Evolutionary conservation across 1,139 yeast species (phyloP), one percentile per base, ranked within the genome.

Genomic region (Pichia sp.): DNA sequence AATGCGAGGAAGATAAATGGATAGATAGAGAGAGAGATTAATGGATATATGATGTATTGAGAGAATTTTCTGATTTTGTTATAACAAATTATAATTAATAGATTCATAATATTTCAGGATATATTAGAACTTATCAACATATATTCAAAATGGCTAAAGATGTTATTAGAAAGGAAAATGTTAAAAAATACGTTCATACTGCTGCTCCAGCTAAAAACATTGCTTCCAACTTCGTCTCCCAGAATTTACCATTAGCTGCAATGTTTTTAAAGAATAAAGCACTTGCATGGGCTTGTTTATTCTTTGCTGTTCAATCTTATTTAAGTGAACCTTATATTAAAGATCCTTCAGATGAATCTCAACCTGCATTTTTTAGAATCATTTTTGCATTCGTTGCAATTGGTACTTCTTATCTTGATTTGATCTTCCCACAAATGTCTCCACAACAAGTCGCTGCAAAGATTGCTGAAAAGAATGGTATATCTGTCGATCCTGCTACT

Each of bases 161-260:
- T 47, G 62, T 60, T 9, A 60, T 58, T 37, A 61, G 65, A 55
- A 55, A 53, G 32, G 63, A 59, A n/a, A 52, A 58, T 28, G 61
- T 57, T 34, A 57, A 55, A 43, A 56, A 53, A 55, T 79, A 78
- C 66, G 63, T 61, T 43, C 84, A 79, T 61, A 60, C 18, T 18
- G 18, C 18, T 18, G 18, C 18, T 18, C 18, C 18, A 18, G 18
- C 18, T 18, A 18, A 18, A 18, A 65, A 64, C 38, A 74, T 71
- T 40, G 77, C 79, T 2, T 64, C 78, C 3, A 68, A 73, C 39
- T 69, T 75, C 67, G 67, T 78, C 39, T 66, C 81, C 4, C 81
- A 77, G 58, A 73, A 81, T 41, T 66, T 79, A 55, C 84, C 84
- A 39, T 76, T 79, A 81, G 82, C 80, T 3, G 82, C 83, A 40